A percentile compares a stretch with the other conserved stretches of the same genome.
phyloP scores from a whole-genome alignment of 495 filamentous ascomycete species.

The Podospora pseudocomata region DNA sequence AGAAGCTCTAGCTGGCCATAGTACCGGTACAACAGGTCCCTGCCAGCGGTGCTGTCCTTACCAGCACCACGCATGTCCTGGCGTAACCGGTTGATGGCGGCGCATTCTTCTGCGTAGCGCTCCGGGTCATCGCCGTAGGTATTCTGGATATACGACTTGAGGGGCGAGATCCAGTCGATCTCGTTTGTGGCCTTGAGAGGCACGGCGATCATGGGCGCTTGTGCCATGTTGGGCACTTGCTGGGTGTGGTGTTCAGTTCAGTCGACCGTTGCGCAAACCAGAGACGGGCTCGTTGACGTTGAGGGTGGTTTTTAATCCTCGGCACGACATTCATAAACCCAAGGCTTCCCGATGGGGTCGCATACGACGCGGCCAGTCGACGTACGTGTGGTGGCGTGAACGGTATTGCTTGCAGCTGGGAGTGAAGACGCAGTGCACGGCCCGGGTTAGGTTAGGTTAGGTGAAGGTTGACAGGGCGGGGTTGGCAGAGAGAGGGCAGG shows the following conservation, averaged over 20 bases:
- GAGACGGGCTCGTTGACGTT: not conserved
- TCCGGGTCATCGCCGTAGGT: conserved; percentile 97
- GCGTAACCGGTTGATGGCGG: conserved; percentile 89
- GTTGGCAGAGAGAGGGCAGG: not conserved
- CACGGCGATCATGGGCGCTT: conserved; percentile 87
- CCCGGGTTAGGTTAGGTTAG: not conserved
- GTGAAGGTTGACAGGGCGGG: not conserved
- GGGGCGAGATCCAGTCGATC: conserved; percentile 93
- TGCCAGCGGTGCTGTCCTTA: conserved; percentile 90
- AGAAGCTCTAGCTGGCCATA: conserved; percentile 95
- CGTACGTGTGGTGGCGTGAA: not conserved
- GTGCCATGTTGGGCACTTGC: conserved; percentile 51
- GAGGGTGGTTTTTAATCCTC: not conserved
- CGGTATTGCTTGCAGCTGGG: not conserved
- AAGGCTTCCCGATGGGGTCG: not conserved
- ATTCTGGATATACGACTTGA: conserved; percentile 89
- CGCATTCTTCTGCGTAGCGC: conserved; percentile 89
- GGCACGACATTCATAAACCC: not conserved
- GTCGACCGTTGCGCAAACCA: conserved; percentile 1
- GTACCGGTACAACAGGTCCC: conserved; percentile 93
- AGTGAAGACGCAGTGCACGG: not conserved
- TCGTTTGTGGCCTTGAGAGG: conserved; percentile 98
- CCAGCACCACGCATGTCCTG: conserved; percentile 99
- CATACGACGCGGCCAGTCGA: not conserved
- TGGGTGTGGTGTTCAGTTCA: not conserved